Conservation (phyloP, 306 rosid species). For the Clitoria ternatea region DNA sequence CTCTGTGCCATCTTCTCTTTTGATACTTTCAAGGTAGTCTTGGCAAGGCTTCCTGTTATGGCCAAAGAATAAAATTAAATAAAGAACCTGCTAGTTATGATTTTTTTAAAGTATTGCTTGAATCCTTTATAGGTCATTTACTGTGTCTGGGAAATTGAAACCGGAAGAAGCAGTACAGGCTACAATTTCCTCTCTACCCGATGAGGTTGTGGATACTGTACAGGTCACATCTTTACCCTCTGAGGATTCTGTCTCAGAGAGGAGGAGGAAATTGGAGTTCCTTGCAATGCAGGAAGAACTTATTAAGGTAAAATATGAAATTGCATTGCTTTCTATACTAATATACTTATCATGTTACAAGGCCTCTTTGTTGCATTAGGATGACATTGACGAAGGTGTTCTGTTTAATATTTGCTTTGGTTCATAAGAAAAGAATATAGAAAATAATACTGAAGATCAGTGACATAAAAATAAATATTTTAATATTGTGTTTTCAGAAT, state of each 20-base stretch:
- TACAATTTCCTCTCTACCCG: constrained; percentile 89
- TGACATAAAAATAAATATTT: background rate
- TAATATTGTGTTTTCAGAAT: background rate
- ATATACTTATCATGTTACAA: background rate
- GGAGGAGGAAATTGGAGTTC: constrained; percentile 91
- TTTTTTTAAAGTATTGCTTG: constrained; percentile 23
- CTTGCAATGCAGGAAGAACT: constrained; percentile 93
- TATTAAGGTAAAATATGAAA: constrained; percentile 59
- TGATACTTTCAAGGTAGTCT: constrained; percentile 93
- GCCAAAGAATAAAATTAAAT: background rate
- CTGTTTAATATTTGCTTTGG: constrained; percentile 19
- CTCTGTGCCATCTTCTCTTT: constrained; percentile 91
- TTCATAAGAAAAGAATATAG: background rate
- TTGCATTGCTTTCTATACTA: constrained; percentile 3
- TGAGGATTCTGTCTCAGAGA: constrained; percentile 85
- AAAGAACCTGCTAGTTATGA: constrained; percentile 5
- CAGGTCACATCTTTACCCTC: constrained; percentile 86
- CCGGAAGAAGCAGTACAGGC: constrained; percentile 91
- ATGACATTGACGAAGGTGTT: background rate
- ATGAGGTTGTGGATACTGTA: constrained; percentile 92
- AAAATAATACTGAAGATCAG: background rate
- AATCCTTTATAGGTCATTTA: constrained; percentile 62
- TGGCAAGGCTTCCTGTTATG: background rate
- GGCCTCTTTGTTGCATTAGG: constrained; percentile 19
- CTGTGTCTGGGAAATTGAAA: constrained; percentile 74